Conservation (phyloP, 441 rosid genomes). For the Aleurites moluccanus region DNA sequence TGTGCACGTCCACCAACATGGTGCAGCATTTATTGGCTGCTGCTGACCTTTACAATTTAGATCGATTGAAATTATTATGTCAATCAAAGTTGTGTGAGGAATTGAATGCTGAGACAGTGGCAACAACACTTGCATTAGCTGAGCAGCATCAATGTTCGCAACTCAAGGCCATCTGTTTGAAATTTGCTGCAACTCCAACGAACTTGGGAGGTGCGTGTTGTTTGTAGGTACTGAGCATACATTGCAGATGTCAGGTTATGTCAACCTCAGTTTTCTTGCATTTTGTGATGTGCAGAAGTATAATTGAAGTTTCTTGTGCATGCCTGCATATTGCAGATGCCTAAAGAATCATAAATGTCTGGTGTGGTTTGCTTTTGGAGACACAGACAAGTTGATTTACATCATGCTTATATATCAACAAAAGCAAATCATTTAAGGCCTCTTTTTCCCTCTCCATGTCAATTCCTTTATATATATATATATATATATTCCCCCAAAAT, state of each 20-base stretch:
- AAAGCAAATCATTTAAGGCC: not conserved
- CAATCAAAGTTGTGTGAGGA: conserved; percentile 79
- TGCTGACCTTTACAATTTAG: conserved; percentile 80
- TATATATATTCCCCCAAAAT: too few relatives aligned
- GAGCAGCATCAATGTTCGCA: conserved; percentile 84
- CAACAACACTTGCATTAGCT: conserved; percentile 89
- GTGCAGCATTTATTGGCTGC: conserved; percentile 87
- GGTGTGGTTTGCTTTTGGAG: conserved; percentile 4
- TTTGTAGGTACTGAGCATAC: conserved; percentile 31
- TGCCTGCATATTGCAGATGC: conserved; percentile 22
- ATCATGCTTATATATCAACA: not conserved
- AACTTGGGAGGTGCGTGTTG: conserved; percentile 78
- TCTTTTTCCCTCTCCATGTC: not conserved
- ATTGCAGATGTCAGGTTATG: conserved; percentile 37
- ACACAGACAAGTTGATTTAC: not conserved
- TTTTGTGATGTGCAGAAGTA: conserved; percentile 18
- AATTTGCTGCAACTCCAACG: conserved; percentile 69
- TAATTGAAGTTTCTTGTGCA: conserved; percentile 12
- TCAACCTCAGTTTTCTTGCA: conserved; percentile 24
- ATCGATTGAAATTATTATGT: conserved; percentile 67
- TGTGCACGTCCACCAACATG: conserved; percentile 61
- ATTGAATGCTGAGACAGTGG: conserved; percentile 68
- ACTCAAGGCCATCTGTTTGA: conserved; percentile 74
- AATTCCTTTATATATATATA: not conserved
- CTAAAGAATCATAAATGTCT: conserved; percentile 1